Conservation (phyloP, 768 basidiomycete species). For the Tremella yokohamensis region DNA sequence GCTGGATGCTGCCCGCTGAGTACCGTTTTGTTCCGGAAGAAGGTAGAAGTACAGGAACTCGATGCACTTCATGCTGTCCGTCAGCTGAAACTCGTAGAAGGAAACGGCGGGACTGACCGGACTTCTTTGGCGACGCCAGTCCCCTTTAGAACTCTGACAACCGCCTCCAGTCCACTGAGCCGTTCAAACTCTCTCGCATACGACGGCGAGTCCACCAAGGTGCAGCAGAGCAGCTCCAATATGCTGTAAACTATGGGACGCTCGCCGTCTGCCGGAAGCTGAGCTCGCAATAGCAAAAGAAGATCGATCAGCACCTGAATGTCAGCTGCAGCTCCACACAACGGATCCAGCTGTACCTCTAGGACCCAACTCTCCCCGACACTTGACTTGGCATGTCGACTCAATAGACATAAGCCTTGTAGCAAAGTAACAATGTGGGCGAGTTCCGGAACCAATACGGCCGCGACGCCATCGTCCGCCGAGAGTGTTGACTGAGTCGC, state of each 20-base stretch:
- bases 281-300: slow-evolving; percentile 33
- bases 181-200: slow-evolving; percentile 77
- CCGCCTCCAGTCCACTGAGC: slow-evolving; percentile 68
- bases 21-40: slow-evolving; percentile 62
- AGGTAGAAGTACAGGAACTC: slow-evolving; percentile 95
- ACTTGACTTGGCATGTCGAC: slow-evolving; percentile 19
- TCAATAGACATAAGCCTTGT: slow-evolving; percentile 37
- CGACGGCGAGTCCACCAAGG: slow-evolving; percentile 77
- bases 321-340: neutral
- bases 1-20: slow-evolving; percentile 19
- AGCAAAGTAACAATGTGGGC: slow-evolving; percentile 20
- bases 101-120: slow-evolving; percentile 57
- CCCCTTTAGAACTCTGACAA: slow-evolving; percentile 84
- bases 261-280: neutral
- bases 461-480: slow-evolving; percentile 20
- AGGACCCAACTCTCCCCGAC: slow-evolving; percentile 35
- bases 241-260: slow-evolving; percentile 65
- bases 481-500: slow-evolving; percentile 22
- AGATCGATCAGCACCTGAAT: slow-evolving; percentile 39
- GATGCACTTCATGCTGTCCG: slow-evolving; percentile 82
- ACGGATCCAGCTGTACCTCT: slow-evolving; percentile 22
- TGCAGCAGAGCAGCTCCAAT: slow-evolving; percentile 78
- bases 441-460: slow-evolving; percentile 27
- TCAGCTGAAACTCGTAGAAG: too few species aligned
- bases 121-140: slow-evolving; percentile 82